phyloP scores from a whole-genome alignment of 2,329 filamentous ascomycete species.

The Dichotomopilus funicola region DNA sequence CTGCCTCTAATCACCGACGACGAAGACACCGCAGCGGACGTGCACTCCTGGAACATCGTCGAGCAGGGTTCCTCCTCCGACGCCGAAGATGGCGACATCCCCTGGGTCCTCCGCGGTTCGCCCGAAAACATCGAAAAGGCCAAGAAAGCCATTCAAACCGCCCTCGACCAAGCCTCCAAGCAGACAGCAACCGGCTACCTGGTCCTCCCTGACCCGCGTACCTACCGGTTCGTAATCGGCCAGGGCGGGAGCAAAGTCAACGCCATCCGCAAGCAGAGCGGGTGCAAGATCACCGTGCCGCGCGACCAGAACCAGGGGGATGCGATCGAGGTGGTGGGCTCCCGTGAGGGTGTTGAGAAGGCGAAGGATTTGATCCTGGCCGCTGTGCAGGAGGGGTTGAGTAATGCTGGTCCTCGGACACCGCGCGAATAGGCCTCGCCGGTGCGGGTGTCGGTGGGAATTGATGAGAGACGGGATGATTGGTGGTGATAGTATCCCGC shows the following conservation, averaged over 20 bases:
- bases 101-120: conserved; percentile 81
- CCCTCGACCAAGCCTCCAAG: conserved; percentile 64
- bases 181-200: conserved; percentile 76
- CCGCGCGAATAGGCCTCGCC: conserved; percentile 3
- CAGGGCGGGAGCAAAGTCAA: conserved; percentile 88
- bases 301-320: conserved; percentile 68
- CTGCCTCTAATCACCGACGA: conserved; percentile 95
- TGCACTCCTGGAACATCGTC: conserved; percentile 78
- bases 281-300: conserved; percentile 90
- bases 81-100: conserved; percentile 64
- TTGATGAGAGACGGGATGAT: not conserved
- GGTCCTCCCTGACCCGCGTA: conserved; percentile 79
- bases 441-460: not conserved
- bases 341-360: conserved; percentile 71
- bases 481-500: not conserved
- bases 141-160: conserved; percentile 64
- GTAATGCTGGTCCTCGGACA: conserved; percentile 18
- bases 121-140: conserved; percentile 77
- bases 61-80: conserved; percentile 35
- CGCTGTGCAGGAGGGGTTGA: conserved; percentile 60
- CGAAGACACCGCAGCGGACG: conserved; percentile 54
- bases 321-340: conserved; percentile 84
- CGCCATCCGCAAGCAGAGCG: conserved; percentile 82
- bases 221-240: conserved; percentile 87
- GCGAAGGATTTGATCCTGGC: conserved; percentile 85